Base-by-base conservation (phyloP, 371 early-diverging fungal genomes). In the Mortierella sp. region DNA sequence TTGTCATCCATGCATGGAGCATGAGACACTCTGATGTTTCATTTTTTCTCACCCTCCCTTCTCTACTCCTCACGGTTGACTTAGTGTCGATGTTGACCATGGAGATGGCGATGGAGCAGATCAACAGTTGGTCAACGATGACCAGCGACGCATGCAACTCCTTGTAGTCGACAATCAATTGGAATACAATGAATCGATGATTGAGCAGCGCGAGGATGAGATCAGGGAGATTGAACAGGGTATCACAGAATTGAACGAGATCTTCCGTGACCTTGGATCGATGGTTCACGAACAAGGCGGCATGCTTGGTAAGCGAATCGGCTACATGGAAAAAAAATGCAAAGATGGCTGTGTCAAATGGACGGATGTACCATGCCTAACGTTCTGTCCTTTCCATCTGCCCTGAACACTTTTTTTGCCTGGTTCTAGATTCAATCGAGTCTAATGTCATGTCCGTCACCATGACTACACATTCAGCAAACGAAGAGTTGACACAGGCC, bases 221-320 rank as follows among this genome's bases (percentile, higher is more conserved):
- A 91, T 98, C 19, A 82, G 84, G 60, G 93, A 93, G 34, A 96
- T 98, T 57, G 98, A 98, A 71, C 91, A 90, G 59, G 95, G 95
- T n/a, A 96, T 97, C 39, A 87, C 87, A 7, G 93, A 94, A 71
- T 83, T 98, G 21, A 97, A 97, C 72, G 97, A 97, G 78, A 94
- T 98, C 60, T 98, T 98, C 79, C 84, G 96, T 60, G 97, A 98
- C 82, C 82, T 98, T 50, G 97, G 97, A 23, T 93, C 94, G 49
- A 84, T 98, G 59, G 98, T 98, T 3, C 91, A 93, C 57, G 97
- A 98, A 78, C 98, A 98, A 83, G 94, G 94, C 72, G 86, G 89
- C 59, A 87, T 95, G 71, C 83, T 98, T 38, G 93, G 96, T 95
- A 87, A 74, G 84, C 56, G 0, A 10, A 34, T 34, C 10, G 34